Conservation (phyloP, 352 stramenopile genomes). For the Phytophthora tubulina region DNA sequence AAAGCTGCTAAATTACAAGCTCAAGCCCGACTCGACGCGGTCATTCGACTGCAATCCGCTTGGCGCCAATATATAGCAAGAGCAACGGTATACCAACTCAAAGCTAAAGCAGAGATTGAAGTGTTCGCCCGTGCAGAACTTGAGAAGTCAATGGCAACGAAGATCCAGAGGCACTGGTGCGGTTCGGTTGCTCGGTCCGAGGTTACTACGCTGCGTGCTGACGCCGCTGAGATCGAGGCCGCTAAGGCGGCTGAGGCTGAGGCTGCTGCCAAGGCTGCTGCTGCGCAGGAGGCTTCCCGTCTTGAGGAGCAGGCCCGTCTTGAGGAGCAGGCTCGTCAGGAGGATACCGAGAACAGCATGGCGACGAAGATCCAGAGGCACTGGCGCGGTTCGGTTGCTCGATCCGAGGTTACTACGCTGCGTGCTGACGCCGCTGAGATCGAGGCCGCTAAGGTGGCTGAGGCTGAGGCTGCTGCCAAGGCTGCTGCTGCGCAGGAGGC, state of each 20-base stretch:
- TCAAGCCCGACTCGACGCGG: constrained; percentile 23
- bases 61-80: constrained; percentile 39
- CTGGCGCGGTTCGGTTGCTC: constrained; percentile 33
- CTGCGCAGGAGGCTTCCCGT: neutral
- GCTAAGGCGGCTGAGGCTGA: constrained; percentile 1
- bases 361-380: constrained; percentile 40
- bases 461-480: neutral
- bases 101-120: constrained; percentile 26
- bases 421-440: neutral
- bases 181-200: constrained; percentile 25
- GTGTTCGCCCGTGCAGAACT: neutral
- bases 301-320: constrained; percentile 4
- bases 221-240: constrained; percentile 7
- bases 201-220: constrained; percentile 11
- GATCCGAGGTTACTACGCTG: constrained; percentile 15
- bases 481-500: neutral
- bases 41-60: constrained; percentile 45
- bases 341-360: constrained; percentile 15
- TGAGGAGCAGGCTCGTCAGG: constrained; percentile 10
- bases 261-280: neutral
- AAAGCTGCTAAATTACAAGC: constrained; percentile 21
- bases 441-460: neutral
- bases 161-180: constrained; percentile 52
- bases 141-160: constrained; percentile 38
- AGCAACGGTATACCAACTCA: constrained; percentile 19